Conservation (phyloP, 23 red algal genomes). For the Chondrus crispus region DNA sequence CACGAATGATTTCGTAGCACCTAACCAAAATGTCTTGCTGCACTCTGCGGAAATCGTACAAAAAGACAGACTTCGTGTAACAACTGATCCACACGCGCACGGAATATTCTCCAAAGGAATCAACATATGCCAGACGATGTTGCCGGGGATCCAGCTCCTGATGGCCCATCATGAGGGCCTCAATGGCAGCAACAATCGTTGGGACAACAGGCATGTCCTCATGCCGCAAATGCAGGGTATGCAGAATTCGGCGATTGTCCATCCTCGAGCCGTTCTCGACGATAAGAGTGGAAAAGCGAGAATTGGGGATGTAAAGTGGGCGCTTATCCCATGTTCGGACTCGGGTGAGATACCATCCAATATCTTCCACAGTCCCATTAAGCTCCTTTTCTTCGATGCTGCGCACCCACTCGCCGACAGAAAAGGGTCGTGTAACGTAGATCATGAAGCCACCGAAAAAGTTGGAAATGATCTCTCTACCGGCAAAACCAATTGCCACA, state of each 20-base stretch:
- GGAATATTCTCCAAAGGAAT: constrained; percentile 82
- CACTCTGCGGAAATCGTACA: constrained; percentile 78
- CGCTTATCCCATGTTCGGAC: constrained; percentile 98
- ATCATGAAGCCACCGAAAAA: constrained; percentile 99
- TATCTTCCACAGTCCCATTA: constrained; percentile 96
- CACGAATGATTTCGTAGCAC: constrained; percentile 85
- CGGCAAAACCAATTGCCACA: constrained; percentile 99
- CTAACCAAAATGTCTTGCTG: constrained; percentile 93
- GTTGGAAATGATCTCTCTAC: constrained; percentile 99
- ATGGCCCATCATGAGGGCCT: constrained; percentile 58
- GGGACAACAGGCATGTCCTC: constrained; percentile 87
- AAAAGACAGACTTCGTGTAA: constrained; percentile 97
- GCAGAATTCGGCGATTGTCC: constrained; percentile 95
- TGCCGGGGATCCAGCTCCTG: constrained; percentile 88
- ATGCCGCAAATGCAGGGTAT: constrained; percentile 78
- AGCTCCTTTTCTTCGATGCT: constrained; percentile 89
- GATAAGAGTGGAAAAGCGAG: constrained; percentile 96
- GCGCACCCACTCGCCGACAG: constrained; percentile 95
- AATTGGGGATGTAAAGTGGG: constrained; percentile 99
- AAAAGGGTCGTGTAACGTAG: constrained; percentile 89
- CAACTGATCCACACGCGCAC: constrained; percentile 94
- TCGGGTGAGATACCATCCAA: constrained; percentile 96
- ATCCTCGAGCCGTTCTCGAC: constrained; percentile 98
- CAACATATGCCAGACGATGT: constrained; percentile 89
- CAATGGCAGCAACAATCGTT: constrained; percentile 58